Conservation (phyloP, 1,139 yeast species). For the Lodderomyces elongisporus region DNA sequence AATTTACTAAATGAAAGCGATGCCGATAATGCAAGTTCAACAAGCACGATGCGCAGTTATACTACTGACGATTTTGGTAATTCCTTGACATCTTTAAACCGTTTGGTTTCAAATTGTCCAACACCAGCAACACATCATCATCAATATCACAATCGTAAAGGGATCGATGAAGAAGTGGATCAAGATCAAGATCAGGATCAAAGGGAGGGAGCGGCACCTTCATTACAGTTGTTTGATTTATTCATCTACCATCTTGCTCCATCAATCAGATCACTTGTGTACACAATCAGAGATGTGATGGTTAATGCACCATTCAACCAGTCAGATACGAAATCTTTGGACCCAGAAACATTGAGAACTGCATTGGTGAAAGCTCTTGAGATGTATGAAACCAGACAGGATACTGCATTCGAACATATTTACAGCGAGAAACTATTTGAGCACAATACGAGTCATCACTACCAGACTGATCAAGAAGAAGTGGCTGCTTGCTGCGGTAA, state of each 20-base stretch:
- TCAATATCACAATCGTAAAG: too few relatives aligned
- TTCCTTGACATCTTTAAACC: too few relatives aligned
- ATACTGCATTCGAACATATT: constrained; percentile 50
- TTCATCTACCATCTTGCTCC: constrained; percentile 70
- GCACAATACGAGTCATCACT: constrained; percentile 27
- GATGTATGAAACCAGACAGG: constrained; percentile 54
- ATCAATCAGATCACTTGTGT: constrained; percentile 61
- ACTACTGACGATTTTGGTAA: constrained; percentile 12
- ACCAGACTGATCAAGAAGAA: constrained; percentile 66
- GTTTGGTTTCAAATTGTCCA: constrained; percentile 14
- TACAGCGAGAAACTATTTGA: constrained; percentile 57
- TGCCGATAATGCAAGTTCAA: constrained; percentile 2
- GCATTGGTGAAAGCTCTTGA: constrained; percentile 51
- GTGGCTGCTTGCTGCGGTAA: constrained; percentile 85
- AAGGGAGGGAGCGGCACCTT: constrained; percentile 6
- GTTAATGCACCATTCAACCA: constrained; percentile 55
- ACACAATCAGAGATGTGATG: constrained; percentile 59
- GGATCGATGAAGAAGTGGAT: constrained; percentile 6
- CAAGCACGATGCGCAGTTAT: constrained; percentile 9
- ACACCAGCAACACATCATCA: too few relatives aligned
- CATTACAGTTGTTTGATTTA: constrained; percentile 51
- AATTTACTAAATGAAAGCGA: constrained; percentile 32
- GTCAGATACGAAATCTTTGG: constrained; percentile 10
- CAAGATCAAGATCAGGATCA: too few relatives aligned
- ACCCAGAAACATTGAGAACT: constrained; percentile 27